Base-by-base conservation (phyloP, 352 stramenopile genomes). In the Pseudoperonospora humuli region DNA sequence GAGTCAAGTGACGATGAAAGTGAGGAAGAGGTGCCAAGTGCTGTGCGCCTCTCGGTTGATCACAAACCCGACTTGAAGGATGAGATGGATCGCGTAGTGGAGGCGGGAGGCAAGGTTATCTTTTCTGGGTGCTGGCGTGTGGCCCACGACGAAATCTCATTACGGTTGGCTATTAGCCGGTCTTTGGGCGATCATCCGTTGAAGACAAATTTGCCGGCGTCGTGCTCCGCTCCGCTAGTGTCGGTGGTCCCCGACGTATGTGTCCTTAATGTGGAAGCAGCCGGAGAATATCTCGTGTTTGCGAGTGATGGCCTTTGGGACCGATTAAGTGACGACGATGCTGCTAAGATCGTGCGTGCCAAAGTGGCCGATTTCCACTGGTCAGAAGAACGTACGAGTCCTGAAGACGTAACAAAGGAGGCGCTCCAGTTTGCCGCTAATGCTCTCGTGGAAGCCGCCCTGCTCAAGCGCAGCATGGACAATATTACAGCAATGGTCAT, bases 401-500 rank as follows among this genome's bases (percentile, higher is more conserved):
- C 31, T 3, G 47, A 58, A 5, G 31, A 57, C 24, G 54, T 65
- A 24, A 64, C 52, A 13, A 76, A 72, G n/a, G 70, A 83, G 36
- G 54, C 69, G 25, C 54, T 85, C 45, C 61, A 70, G 32, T 73
- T 67, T 29, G 69, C 78, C 5, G 78, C 78, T 1, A 68, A 71
- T 19, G 73, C 73, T 29, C 62, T 91, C 5, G 67, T 91, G 15
- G 74, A 91, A 45, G 51, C 65, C 18, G 78, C 78, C 14, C 48
- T 91, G 21, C 39, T 63, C 19, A 83, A 84, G 50, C 64, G 70
- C 47, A 85, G 67, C 46, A 86, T 83, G 67, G 78, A 91, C 61
- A 91, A 91, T 54, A 83, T 91, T 54, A 88, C 78, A 14, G 72
- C 69, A 28, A 84, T 86, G 63, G 70, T 91, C 35, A 69, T 87